A percentile compares a stretch with the other conserved stretches of the same genome.
Conservation (phyloP, 805 yeast genomes). For the Pichia kluyveri region DNA sequence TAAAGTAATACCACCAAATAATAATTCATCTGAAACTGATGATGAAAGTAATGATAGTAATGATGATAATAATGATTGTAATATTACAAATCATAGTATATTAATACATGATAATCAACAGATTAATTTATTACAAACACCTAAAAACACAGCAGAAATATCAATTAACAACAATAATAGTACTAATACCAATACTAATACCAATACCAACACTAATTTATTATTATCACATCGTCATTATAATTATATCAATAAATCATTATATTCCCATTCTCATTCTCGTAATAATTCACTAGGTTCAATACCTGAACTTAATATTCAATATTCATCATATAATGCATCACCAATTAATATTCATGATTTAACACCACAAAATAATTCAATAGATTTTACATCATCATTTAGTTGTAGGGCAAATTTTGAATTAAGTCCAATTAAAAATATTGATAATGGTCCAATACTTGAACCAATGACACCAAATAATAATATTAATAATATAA, state of each 20-base stretch:
- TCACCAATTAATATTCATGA: conserved; percentile 18
- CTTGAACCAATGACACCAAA: conserved; percentile 58
- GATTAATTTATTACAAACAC: neutral
- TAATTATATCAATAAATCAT: neutral
- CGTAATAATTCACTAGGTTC: conserved; percentile 1
- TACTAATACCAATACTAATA: neutral
- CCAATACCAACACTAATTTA: too few species aligned
- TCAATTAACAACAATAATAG: neutral
- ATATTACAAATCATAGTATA: too few species aligned
- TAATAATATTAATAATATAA: neutral
- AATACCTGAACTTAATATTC: conserved; percentile 6
- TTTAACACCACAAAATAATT: conserved; percentile 16
- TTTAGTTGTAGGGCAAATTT: conserved; percentile 59
- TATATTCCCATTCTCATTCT: neutral
- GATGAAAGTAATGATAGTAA: neutral
- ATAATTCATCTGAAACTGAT: neutral
- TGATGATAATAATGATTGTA: neutral
- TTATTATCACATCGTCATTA: neutral
- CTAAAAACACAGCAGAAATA: neutral
- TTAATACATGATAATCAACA: neutral
- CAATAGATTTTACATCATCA: conserved; percentile 49
- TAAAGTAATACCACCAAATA: neutral
- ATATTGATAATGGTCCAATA: conserved; percentile 51
- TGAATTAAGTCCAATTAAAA: conserved; percentile 52
- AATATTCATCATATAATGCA: conserved; percentile 6